Evolutionary conservation across 2,329 filamentous ascomycete species (phyloP).

Genomic region (Ascochyta koolunga): DNA sequence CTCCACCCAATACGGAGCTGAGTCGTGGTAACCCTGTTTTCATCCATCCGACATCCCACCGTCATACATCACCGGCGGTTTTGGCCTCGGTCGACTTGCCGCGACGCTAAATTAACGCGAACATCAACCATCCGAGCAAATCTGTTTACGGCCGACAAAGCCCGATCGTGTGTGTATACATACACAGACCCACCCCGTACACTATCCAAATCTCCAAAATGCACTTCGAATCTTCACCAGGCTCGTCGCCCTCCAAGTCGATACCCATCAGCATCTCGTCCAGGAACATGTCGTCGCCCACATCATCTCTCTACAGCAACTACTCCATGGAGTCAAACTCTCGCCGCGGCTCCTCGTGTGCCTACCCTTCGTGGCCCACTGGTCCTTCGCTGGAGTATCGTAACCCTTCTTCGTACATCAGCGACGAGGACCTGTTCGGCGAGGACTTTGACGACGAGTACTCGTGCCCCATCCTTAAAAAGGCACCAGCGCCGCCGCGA

Average conservation of each 20-base stretch:
- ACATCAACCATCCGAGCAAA: conserved; percentile 20
- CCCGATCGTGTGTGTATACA: conserved; percentile 36
- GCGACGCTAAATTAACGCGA: conserved; percentile 25
- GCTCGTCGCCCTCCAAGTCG: conserved; percentile 47
- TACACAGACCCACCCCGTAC: conserved; percentile 32
- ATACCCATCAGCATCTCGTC: conserved; percentile 46
- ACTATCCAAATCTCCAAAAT: conserved; percentile 28
- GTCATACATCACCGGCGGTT: conserved; percentile 37
- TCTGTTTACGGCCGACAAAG: conserved; percentile 28
- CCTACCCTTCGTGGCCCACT: conserved; percentile 50
- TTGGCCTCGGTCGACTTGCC: conserved; percentile 40
- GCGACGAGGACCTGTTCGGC: conserved; percentile 50
- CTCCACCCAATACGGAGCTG: conserved; percentile 22
- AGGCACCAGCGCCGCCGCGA: conserved; percentile 50
- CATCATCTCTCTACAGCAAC: conserved; percentile 46
- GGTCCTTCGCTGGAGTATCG: conserved; percentile 46
- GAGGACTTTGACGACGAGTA: conserved; percentile 46
- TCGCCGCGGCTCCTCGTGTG: conserved; percentile 44
- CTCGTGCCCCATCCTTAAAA: conserved; percentile 42
- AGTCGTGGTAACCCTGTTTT: conserved; percentile 26
- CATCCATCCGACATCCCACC: conserved; percentile 22
- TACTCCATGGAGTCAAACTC: conserved; percentile 38
- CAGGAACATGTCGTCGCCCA: conserved; percentile 45
- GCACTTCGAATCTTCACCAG: conserved; percentile 47
- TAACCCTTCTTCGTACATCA: conserved; percentile 50